These are phyloP conservation scores for Chaetomium cochliodes DNA, from an alignment of 495 filamentous ascomycete genomes.

Conservation along the genomic window DNA sequence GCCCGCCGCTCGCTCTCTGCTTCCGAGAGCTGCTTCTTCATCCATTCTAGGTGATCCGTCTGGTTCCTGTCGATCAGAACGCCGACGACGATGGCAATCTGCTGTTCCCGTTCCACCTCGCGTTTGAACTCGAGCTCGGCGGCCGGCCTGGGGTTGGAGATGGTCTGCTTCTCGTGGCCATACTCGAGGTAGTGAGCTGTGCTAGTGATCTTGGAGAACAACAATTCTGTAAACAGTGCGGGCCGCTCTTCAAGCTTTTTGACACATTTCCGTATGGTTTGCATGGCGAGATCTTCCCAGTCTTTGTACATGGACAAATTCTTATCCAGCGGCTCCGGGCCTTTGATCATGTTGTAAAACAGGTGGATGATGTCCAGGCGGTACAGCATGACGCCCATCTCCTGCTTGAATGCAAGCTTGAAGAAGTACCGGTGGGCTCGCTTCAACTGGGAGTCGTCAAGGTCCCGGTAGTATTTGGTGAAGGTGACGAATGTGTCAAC, in stretches of 20 bases:
- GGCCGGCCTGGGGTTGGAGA: conserved; percentile 56
- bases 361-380: conserved; percentile 86
- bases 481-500: conserved; percentile 87
- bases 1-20: conserved; percentile 71
- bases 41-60: conserved; percentile 72
- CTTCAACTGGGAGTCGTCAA: conserved; percentile 81
- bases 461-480: conserved; percentile 74
- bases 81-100: conserved; percentile 75
- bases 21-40: conserved; percentile 64
- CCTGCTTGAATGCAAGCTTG: conserved; percentile 89
- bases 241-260: conserved; percentile 82
- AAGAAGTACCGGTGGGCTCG: conserved; percentile 94
- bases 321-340: conserved; percentile 72
- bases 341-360: conserved; percentile 90
- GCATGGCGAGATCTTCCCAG: conserved; percentile 86
- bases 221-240: conserved; percentile 78
- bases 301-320: conserved; percentile 67
- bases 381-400: conserved; percentile 83
- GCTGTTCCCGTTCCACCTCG: conserved; percentile 59
- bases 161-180: conserved; percentile 79
- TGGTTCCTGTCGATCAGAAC: conserved; percentile 75
- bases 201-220: conserved; percentile 88
- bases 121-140: conserved; percentile 79
- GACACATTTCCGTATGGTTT: conserved; percentile 70
- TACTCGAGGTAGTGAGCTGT: conserved; percentile 86